These are phyloP conservation scores for Acer negundo DNA, from an alignment of 345 rosid genomes.

Conservation along the genomic window DNA sequence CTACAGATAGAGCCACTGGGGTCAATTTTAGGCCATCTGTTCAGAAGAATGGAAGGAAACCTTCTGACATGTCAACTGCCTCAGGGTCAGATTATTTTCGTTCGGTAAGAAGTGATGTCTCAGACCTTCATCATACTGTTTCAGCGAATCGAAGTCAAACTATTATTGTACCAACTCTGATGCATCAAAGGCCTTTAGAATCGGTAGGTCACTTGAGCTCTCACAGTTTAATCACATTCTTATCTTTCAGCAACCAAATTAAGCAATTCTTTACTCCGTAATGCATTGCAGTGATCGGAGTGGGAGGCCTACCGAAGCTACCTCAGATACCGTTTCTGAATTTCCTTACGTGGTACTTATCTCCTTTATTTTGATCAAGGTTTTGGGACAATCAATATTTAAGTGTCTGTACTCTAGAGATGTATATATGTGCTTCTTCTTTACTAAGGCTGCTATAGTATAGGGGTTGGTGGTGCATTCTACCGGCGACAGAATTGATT, in stretches of 20 bases:
- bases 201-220: conserved; percentile 31
- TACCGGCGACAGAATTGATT: background rate
- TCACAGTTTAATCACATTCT: background rate
- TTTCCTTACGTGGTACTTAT: conserved; percentile 2
- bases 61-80: conserved; percentile 25
- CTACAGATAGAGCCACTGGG: conserved; percentile 24
- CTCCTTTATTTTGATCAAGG: background rate
- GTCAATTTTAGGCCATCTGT: conserved; percentile 22
- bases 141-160: conserved; percentile 42
- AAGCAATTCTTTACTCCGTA: conserved; percentile 10
- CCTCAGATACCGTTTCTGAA: conserved; percentile 5
- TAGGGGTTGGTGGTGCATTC: conserved; percentile 23
- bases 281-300: conserved; percentile 12
- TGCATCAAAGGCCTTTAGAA: conserved; percentile 31
- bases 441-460: conserved; percentile 27
- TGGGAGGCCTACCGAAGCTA: conserved; percentile 6
- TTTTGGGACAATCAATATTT: background rate
- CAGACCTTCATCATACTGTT: conserved; percentile 26
- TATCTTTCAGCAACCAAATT: background rate
- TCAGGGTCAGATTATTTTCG: conserved; percentile 39
- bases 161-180: conserved; percentile 42
- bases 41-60: conserved; percentile 34
- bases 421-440: conserved; percentile 4
- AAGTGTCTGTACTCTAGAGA: background rate
- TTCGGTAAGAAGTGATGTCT: conserved; percentile 41